A percentile compares a stretch with the other conserved stretches of the same genome.
Evolutionary conservation across 225 moss, liverwort and hornwort species (phyloP).

Genomic region (Sphagnum contortum): DNA sequence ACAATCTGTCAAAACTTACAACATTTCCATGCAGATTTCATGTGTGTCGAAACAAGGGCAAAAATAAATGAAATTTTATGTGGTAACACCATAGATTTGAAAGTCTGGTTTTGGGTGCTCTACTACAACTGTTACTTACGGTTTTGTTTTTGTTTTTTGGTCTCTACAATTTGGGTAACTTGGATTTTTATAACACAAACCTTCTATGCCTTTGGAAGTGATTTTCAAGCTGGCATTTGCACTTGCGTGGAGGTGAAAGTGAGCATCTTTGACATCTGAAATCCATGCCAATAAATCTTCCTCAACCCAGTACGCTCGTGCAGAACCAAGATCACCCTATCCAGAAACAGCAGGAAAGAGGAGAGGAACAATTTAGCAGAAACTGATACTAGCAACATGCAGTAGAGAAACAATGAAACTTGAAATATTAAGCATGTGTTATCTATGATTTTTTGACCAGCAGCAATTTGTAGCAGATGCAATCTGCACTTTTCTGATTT

Average conservation of each 20-base stretch:
- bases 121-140: not conserved
- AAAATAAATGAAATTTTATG: not conserved
- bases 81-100: conserved; percentile 1
- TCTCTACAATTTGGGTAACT: not conserved
- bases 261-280: conserved; percentile 20
- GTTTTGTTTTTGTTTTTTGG: not conserved
- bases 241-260: conserved; percentile 57
- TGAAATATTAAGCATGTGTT: not conserved
- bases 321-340: conserved; percentile 67
- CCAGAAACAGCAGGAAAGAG: not conserved
- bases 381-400: not conserved
- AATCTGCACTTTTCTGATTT: too few species aligned
- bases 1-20: not conserved
- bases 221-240: conserved; percentile 40
- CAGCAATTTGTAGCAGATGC: too few species aligned
- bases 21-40: conserved; percentile 6
- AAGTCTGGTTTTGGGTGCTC: not conserved
- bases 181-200: conserved; percentile 7
- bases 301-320: conserved; percentile 73
- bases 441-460: not conserved
- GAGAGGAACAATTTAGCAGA: not conserved
- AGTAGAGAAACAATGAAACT: not conserved
- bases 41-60: not conserved
- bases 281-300: conserved; percentile 64
- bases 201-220: conserved; percentile 72